Evolutionary conservation across 169 alveolate species (phyloP), one percentile per base, ranked within the genome.

Genomic region (Theileria annulata): DNA sequence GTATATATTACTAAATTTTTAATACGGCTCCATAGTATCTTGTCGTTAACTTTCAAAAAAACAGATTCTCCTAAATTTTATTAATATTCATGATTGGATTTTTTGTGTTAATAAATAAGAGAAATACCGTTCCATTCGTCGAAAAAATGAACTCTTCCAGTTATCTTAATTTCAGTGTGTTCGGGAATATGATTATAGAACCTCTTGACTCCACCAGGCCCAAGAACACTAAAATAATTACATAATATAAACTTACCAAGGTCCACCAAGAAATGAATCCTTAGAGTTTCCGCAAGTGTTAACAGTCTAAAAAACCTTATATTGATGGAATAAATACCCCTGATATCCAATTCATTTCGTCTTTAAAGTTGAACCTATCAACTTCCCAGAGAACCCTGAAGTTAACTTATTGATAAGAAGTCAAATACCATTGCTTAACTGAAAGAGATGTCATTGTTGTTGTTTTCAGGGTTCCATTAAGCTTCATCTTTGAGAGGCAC

Each of bases 111-210:
- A n/a, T 2, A 9, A n/a, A 21, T 23, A 15, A 10, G 10, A 3
- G n/a, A n/a, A 69, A 9, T 51, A 79, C 87, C 88, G 47, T 74
- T 84, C 95, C 96, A 92, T 23, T 56, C 77, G 71, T 92, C 96
- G 60, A 91, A 89, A 56, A 91, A 92, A 79, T 92, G 94, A 48
- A 92, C 86, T 27, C 93, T 75, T n/a, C 88, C 87, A 27, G 88
- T 89, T 2, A 89, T 42, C 49, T 83, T 85, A 67, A 86, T 74
- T 37, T 69, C 81, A n/a, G 69, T 69, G 62, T 89, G 94, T 27
- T 42, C 49, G 27, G 94, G 94, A 5, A 89, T 15, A 2, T 49
- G 54, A 47, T 33, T 13, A 69, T 83, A 83, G 64, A 56, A 70
- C 19, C 90, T 35, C 35, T 76, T 66, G 17, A 76, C 90, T 0